phyloP scores from a whole-genome alignment of 208 protist genomes.

The Trypanosoma congolense region DNA sequence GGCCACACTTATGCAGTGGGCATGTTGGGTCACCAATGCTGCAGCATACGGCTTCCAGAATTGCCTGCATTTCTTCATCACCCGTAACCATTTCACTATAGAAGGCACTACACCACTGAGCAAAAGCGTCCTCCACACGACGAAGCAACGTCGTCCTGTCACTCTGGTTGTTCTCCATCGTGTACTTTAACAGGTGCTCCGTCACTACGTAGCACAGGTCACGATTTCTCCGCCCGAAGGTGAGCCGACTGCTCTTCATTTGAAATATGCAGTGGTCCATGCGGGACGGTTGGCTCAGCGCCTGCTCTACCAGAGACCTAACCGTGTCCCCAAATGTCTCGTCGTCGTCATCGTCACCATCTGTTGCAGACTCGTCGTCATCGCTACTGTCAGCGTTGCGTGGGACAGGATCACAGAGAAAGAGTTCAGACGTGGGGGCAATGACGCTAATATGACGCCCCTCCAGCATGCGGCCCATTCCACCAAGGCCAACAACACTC shows the following conservation, averaged over 20 bases:
- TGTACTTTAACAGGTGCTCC: constrained; percentile 57
- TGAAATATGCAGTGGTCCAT: constrained; percentile 49
- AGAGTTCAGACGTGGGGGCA: constrained; percentile 47
- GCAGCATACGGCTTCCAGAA: constrained; percentile 57
- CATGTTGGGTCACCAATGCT: constrained; percentile 40
- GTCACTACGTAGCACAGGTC: constrained; percentile 74
- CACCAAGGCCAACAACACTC: constrained; percentile 32
- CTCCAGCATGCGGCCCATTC: constrained; percentile 28
- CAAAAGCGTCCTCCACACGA: constrained; percentile 37
- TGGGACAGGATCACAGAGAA: constrained; percentile 53
- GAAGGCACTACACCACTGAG: constrained; percentile 64
- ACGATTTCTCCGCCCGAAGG: constrained; percentile 36
- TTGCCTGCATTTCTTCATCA: constrained; percentile 61
- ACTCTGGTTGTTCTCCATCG: constrained; percentile 22
- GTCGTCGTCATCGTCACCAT: constrained; percentile 34
- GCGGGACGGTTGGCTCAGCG: constrained; percentile 37
- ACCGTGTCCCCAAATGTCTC: constrained; percentile 38
- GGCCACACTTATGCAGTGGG: constrained; percentile 40
- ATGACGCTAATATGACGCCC: constrained; percentile 30
- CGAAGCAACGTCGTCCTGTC: constrained; percentile 16
- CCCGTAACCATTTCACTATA: constrained; percentile 46
- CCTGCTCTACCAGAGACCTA: constrained; percentile 32
- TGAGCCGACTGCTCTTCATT: constrained; percentile 59
- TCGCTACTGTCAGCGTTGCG: constrained; percentile 16
- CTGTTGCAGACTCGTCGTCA: constrained; percentile 28